Evolutionary conservation across 129 eudicot species (phyloP), one percentile per base, ranked within the genome.

Genomic region (Rutidosis leptorrhynchoides): DNA sequence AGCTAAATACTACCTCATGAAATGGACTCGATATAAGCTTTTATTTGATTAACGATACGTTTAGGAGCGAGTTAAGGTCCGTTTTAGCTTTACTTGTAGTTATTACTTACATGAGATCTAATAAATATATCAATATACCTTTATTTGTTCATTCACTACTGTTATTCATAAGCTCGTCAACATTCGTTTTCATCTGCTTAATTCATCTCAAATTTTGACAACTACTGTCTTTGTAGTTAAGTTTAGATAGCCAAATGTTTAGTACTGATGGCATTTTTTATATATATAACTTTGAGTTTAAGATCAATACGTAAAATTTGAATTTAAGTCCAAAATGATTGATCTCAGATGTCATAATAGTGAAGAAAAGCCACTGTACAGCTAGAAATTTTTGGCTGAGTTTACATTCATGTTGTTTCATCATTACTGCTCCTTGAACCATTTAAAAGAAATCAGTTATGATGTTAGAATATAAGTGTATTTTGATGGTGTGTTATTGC

Each of bases 401-500:
- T 58, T 70, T 11, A 70, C 45, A 25, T 9, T 58, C 49, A 45
- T 59, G 32, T 23, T 9, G 29, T 43, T 49, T 29, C 53, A 52
- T 7, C 14, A 35, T 51, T 19, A 49, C 9, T 10, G 55, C 7
- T 29, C 40, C 25, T 17, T 49, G 56, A 49, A 49, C 56, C 56
- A 17, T 49, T 49, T 5, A 19, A 17, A 27, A 33, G 35, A 33
- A 14, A 3, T 64, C 6, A 21, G 43, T 11, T 21, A 73, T 15
- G 24, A 59, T 67, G 74, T 75, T 75, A 25, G 64, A 59, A 24
- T 49, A 33, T 26, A 68, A 56, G 72, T 74, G 67, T 33, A 33
- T 60, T 33, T 67, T 60, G 70, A 68, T 75, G 16, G 12, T 37
- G 51, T 49, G 52, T 62, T 61, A 59, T 54, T 56, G 45, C 10